These are phyloP conservation scores for Globisporangium polare DNA, from an alignment of 352 stramenopile genomes.

Conservation along the genomic window DNA sequence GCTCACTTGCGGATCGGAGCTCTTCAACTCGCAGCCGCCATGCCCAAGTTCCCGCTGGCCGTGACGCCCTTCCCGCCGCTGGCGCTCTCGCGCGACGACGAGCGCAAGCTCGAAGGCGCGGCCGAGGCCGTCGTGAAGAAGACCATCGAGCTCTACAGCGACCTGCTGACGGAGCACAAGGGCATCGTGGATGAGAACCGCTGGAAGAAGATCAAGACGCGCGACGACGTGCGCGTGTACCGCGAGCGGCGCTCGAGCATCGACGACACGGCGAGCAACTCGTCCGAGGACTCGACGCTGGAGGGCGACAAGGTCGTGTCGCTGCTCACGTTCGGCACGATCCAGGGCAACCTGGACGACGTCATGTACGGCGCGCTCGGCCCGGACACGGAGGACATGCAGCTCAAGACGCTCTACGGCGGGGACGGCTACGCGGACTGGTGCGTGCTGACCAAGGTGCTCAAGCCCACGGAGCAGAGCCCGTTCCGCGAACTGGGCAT, in stretches of 20 bases:
- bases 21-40: not conserved
- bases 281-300: not conserved
- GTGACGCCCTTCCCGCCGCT: conserved; percentile 38
- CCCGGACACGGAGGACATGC: conserved; percentile 42
- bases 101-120: conserved; percentile 30
- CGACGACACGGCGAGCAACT: not conserved
- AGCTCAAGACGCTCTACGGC: conserved; percentile 50
- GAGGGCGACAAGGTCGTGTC: not conserved
- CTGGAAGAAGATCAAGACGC: conserved; percentile 55
- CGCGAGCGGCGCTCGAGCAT: conserved; percentile 4
- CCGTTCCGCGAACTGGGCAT: conserved; percentile 53
- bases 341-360: conserved; percentile 43
- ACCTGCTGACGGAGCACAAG: conserved; percentile 29
- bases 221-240: conserved; percentile 18
- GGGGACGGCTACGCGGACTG: conserved; percentile 47
- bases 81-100: conserved; percentile 33
- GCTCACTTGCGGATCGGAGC: not conserved
- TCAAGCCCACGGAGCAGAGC: conserved; percentile 25
- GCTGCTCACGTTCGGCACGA: conserved; percentile 25
- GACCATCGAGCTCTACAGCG: conserved; percentile 38
- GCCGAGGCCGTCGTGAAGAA: conserved; percentile 38
- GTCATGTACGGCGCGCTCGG: conserved; percentile 56
- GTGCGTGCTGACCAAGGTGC: conserved; percentile 35
- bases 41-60: conserved; percentile 30
- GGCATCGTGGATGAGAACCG: conserved; percentile 31